A percentile compares a stretch with the other conserved stretches of the same genome.
phyloP scores from a whole-genome alignment of 441 rosid species.

The Gossypium lobatum region DNA sequence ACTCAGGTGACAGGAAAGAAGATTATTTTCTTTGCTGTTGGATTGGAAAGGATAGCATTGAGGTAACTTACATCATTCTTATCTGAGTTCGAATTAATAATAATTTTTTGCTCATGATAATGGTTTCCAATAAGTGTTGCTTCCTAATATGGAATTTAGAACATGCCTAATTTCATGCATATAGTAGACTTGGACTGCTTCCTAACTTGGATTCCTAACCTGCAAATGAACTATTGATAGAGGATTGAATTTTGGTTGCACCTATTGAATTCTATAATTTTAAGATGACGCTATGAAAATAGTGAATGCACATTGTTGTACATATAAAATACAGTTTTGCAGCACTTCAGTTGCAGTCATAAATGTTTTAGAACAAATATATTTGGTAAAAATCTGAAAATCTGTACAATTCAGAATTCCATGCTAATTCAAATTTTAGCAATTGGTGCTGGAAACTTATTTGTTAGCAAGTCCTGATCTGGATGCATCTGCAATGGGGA shows the following conservation, averaged over 20 bases:
- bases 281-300: not conserved
- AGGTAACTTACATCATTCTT: conserved; percentile 45
- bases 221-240: not conserved
- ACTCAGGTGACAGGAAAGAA: conserved; percentile 94
- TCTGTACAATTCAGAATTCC: not conserved
- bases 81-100: conserved; percentile 10
- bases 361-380: not conserved
- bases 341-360: not conserved
- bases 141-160: not conserved
- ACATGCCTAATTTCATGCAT: not conserved
- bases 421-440: not conserved
- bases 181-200: not conserved
- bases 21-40: conserved; percentile 83
- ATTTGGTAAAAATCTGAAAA: conserved; percentile 3
- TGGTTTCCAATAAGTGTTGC: not conserved
- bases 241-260: not conserved
- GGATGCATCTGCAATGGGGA: not conserved
- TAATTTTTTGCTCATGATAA: not conserved
- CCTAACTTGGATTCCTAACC: not conserved
- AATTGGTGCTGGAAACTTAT: not conserved
- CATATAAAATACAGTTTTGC: not conserved
- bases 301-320: not conserved
- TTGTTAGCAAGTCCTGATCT: not conserved
- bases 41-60: conserved; percentile 83
- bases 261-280: not conserved